Conservation (phyloP, 2,329 filamentous ascomycete species). For the Clonostachys chloroleuca region DNA sequence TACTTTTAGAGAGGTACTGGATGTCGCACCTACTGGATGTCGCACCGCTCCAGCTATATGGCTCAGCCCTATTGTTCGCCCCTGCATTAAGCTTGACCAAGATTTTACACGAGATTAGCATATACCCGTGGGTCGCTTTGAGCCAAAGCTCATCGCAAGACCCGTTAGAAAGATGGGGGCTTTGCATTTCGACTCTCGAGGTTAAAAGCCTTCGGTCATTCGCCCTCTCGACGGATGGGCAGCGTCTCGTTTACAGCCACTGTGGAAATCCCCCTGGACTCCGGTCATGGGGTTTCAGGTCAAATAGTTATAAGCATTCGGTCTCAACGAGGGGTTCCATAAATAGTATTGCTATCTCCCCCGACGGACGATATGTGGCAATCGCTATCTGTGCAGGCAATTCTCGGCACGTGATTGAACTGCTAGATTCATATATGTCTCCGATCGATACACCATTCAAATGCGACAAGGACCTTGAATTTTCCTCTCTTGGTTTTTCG, state of each 20-base stretch:
- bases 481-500: constrained; percentile 10
- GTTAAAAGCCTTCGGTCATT: too few relatives aligned
- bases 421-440: too few relatives aligned
- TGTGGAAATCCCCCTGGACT: too few relatives aligned
- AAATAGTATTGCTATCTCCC: too few relatives aligned
- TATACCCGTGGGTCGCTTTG: constrained; percentile 20
- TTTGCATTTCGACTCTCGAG: not conserved
- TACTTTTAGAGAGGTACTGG: not conserved
- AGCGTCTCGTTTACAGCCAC: too few relatives aligned
- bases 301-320: too few relatives aligned
- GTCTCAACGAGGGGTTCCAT: too few relatives aligned
- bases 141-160: constrained; percentile 21
- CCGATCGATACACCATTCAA: too few relatives aligned
- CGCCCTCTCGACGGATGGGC: too few relatives aligned
- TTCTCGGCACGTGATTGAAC: not conserved
- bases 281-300: too few relatives aligned
- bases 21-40: not conserved
- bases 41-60: not conserved
- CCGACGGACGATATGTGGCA: too few relatives aligned
- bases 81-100: constrained; percentile 17
- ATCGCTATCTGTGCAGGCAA: not conserved
- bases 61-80: constrained; percentile 2
- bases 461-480: too few relatives aligned
- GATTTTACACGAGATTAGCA: constrained; percentile 19
- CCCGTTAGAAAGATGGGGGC: constrained; percentile 15